Evolutionary conservation across 2,329 filamentous ascomycete species (phyloP).

Genomic region (Xylaria polymorpha): DNA sequence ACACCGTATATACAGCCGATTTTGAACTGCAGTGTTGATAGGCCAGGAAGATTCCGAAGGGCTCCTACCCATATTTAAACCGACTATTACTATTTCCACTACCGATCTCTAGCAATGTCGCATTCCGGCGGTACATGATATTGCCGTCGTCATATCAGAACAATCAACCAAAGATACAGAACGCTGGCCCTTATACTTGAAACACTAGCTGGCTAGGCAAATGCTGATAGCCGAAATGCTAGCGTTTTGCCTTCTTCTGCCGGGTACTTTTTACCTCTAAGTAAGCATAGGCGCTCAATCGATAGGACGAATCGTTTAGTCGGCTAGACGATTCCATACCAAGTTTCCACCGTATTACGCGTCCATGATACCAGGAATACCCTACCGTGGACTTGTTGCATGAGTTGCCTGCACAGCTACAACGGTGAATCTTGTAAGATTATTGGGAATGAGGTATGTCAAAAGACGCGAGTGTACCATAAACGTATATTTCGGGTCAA

Average conservation of each 20-base stretch:
- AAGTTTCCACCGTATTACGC: constrained; percentile 9
- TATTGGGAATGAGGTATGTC: neutral
- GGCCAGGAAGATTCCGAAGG: constrained; percentile 25
- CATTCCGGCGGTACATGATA: constrained; percentile 14
- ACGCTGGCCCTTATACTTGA: constrained; percentile 22
- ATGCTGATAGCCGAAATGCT: constrained; percentile 27
- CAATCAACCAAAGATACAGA: constrained; percentile 9
- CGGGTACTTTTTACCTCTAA: constrained; percentile 2
- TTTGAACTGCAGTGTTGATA: constrained; percentile 22
- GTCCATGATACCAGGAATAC: constrained; percentile 13
- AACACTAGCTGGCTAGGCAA: constrained; percentile 18
- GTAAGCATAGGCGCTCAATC: constrained; percentile 6
- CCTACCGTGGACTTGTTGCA: neutral
- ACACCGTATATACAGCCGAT: constrained; percentile 17
- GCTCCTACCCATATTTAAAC: constrained; percentile 7
- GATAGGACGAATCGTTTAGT: constrained; percentile 13
- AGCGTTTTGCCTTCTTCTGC: neutral
- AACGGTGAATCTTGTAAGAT: neutral
- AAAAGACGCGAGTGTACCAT: neutral
- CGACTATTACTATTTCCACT: constrained; percentile 4
- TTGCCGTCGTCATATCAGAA: constrained; percentile 17
- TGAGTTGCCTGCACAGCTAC: neutral
- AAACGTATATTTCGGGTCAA: neutral
- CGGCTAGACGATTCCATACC: neutral
- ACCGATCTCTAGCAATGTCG: constrained; percentile 14